Evolutionary conservation across 2,329 filamentous ascomycete species (phyloP).

Genomic region (Trichoderma lentiforme): DNA sequence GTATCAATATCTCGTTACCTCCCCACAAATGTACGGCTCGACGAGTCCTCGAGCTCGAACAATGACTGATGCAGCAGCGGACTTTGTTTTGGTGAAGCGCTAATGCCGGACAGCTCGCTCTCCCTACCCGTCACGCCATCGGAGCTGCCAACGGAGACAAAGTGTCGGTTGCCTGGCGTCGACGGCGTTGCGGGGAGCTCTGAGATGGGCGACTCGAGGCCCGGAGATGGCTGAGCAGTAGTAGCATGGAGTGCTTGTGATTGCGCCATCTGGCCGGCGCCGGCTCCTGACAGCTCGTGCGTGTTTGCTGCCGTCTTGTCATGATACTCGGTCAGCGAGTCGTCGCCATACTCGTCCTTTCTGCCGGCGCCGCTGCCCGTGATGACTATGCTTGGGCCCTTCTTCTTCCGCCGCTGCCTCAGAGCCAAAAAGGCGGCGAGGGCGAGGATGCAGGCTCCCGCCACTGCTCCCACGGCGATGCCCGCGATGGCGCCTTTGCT

Average conservation of each 20-base stretch:
- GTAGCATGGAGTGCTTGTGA: not conserved
- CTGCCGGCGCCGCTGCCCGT: not conserved
- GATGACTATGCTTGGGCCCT: not conserved
- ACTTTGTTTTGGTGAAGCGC: not conserved
- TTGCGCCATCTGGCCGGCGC: not conserved
- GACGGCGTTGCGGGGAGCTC: constrained; percentile 13
- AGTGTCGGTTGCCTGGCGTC: not conserved
- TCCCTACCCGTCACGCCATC: not conserved
- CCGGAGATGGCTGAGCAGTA: not conserved
- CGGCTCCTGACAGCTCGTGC: not conserved
- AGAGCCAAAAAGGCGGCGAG: not conserved
- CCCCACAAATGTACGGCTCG: not conserved
- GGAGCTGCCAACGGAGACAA: constrained; percentile 1
- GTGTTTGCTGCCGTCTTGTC: not conserved
- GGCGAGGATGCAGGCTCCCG: not conserved
- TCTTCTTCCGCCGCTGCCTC: not conserved
- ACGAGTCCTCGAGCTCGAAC: constrained; percentile 17
- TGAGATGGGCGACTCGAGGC: not conserved
- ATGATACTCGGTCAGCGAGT: not conserved
- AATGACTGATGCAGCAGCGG: constrained; percentile 1
- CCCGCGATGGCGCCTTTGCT: constrained; percentile 9
- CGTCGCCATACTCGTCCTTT: not conserved
- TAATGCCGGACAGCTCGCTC: constrained; percentile 1
- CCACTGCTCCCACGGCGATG: not conserved
- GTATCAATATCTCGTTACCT: not conserved